phyloP scores from a whole-genome alignment of 2,329 filamentous ascomycete genomes.

The Torrubiellomyces zombiae region DNA sequence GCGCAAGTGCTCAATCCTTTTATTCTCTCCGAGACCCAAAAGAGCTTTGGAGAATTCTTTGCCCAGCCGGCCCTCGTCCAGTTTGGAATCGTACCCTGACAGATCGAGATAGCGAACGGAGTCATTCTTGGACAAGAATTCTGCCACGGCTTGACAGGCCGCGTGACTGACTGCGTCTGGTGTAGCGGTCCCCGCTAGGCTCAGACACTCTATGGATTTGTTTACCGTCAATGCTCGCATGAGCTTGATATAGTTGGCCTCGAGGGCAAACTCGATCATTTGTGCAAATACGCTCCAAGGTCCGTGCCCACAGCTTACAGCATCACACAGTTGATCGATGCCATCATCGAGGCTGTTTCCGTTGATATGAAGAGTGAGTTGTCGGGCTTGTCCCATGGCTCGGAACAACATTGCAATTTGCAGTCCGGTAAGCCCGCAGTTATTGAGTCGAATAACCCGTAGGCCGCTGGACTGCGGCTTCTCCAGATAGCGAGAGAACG shows the following conservation, averaged over 20 bases:
- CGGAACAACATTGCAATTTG: constrained; percentile 33
- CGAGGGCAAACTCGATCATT: constrained; percentile 39
- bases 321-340: constrained; percentile 30
- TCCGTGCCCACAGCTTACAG: constrained; percentile 28
- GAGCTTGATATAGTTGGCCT: constrained; percentile 33
- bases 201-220: constrained; percentile 32
- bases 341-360: constrained; percentile 36
- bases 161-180: constrained; percentile 26
- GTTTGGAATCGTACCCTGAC: constrained; percentile 38
- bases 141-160: constrained; percentile 30
- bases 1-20: constrained; percentile 29
- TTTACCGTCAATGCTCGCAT: constrained; percentile 32
- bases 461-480: constrained; percentile 22
- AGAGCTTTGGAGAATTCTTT: constrained; percentile 34
- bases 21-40: constrained; percentile 27
- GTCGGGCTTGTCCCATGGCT: constrained; percentile 29
- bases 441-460: constrained; percentile 29
- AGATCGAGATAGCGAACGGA: constrained; percentile 37
- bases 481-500: constrained; percentile 29
- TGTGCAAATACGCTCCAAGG: constrained; percentile 34
- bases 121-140: constrained; percentile 33
- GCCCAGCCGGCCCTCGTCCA: constrained; percentile 40
- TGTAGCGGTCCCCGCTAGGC: constrained; percentile 35
- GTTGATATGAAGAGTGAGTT: constrained; percentile 31
- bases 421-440: constrained; percentile 33